These are phyloP conservation scores for Fraxinus anomala DNA, from an alignment of 257 asterid species.

Conservation along the genomic window DNA sequence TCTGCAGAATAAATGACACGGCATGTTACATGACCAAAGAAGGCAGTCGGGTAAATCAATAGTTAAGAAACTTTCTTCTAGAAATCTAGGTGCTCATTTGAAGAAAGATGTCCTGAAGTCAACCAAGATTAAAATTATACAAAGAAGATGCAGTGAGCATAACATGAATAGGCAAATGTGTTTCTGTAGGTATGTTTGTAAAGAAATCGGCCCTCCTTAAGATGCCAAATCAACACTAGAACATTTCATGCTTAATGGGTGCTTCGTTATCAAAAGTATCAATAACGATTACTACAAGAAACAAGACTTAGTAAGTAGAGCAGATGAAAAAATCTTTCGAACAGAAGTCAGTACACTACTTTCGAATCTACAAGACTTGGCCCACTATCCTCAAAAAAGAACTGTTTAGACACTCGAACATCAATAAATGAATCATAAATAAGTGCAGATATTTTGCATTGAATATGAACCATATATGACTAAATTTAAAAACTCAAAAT, in stretches of 20 bases:
- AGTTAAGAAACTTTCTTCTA: conserved; percentile 1
- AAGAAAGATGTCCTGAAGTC: conserved; percentile 19
- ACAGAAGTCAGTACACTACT: background rate
- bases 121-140: conserved; percentile 8
- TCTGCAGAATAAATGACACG: conserved; percentile 16
- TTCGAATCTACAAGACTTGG: background rate
- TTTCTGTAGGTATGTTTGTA: background rate
- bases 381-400: background rate
- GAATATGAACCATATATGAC: background rate
- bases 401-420: background rate
- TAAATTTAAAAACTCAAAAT: background rate
- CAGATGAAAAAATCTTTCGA: background rate
- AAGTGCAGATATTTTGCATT: background rate
- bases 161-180: background rate
- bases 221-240: background rate
- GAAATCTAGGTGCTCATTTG: conserved; percentile 16
- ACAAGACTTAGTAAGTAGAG: background rate
- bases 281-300: background rate
- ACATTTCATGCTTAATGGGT: background rate
- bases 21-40: conserved; percentile 8
- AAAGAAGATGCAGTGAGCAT: conserved; percentile 5
- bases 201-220: background rate
- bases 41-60: conserved; percentile 9
- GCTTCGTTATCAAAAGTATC: background rate
- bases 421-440: background rate